Percentiles rank a stretch among this genome's conserved stretches.
Evolutionary conservation across 2,329 filamentous ascomycete species (phyloP).

Genomic region (Rhinocladiella similis): DNA sequence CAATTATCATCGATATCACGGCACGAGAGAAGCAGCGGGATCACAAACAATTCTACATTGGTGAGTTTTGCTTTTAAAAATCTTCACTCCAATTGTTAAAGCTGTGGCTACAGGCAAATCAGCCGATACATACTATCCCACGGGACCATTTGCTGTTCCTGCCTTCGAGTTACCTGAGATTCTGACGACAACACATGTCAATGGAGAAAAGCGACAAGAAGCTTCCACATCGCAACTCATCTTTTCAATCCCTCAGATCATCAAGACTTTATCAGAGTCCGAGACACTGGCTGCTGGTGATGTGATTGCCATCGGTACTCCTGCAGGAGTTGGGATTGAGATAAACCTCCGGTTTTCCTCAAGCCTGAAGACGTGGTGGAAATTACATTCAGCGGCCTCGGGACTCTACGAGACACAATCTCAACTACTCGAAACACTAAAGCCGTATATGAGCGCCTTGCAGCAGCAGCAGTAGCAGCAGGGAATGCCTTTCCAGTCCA

Average conservation of each 20-base stretch:
- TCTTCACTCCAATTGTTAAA: no score
- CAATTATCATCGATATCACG: constrained; percentile 58
- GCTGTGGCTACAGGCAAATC: constrained; percentile 58
- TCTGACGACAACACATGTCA: constrained; percentile 50
- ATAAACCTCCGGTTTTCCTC: constrained; percentile 41
- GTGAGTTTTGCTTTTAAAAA: constrained; percentile 30
- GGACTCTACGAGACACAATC: constrained; percentile 45
- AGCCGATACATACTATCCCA: constrained; percentile 71
- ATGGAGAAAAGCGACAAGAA: constrained; percentile 53
- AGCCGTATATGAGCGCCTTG: constrained; percentile 2
- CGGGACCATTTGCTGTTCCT: constrained; percentile 56
- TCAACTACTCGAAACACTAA: constrained; percentile 11
- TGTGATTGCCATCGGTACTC: constrained; percentile 52
- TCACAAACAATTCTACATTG: constrained; percentile 60
- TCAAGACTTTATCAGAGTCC: constrained; percentile 51
- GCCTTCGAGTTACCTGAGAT: constrained; percentile 43
- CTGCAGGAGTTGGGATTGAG: constrained; percentile 42
- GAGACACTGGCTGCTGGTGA: constrained; percentile 54
- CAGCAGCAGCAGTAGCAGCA: not conserved
- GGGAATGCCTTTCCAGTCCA: not conserved
- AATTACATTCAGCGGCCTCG: constrained; percentile 41
- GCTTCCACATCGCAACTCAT: constrained; percentile 53
- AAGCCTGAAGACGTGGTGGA: constrained; percentile 42
- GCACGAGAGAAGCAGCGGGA: constrained; percentile 55
- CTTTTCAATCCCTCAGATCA: constrained; percentile 49